phyloP scores from a whole-genome alignment of 1,284 basidiomycete genomes.

The Mycena sp. region DNA sequence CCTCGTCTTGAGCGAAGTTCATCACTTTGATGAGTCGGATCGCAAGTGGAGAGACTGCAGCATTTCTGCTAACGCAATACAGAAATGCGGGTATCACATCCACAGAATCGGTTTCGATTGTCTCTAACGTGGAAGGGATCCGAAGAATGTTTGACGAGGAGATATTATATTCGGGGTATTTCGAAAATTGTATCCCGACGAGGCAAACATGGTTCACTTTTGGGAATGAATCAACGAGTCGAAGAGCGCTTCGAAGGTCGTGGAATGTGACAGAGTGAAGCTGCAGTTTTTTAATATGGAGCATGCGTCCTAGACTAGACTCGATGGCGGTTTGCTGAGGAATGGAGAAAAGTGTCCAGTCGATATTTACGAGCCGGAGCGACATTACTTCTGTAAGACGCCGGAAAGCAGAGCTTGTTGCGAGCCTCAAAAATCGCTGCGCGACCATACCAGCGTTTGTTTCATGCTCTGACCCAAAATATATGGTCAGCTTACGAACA shows the following conservation, averaged over 20 bases:
- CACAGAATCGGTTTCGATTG: conserved; percentile 15
- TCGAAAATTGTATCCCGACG: conserved; percentile 6
- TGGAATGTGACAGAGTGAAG: conserved; percentile 17
- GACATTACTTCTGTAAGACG: conserved; percentile 1
- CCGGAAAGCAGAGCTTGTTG: conserved; percentile 1
- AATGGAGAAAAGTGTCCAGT: conserved; percentile 13
- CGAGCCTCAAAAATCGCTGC: background rate
- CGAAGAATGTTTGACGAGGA: conserved; percentile 1
- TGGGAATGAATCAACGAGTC: conserved; percentile 3
- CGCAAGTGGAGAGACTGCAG: no score
- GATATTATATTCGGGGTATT: conserved; percentile 20
- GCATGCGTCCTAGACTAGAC: background rate
- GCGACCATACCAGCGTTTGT: background rate
- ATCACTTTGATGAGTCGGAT: conserved; percentile 2
- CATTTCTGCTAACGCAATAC: conserved; percentile 6
- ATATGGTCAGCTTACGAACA: background rate
- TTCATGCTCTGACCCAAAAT: background rate
- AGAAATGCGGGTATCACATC: conserved; percentile 16
- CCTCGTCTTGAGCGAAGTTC: background rate
- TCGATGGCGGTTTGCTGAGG: background rate
- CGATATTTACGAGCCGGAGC: conserved; percentile 11
- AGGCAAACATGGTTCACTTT: conserved; percentile 8
- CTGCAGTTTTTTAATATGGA: background rate
- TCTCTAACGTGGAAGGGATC: conserved; percentile 4
- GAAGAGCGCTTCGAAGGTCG: conserved; percentile 5